Evolutionary conservation across 2,329 filamentous ascomycete species (phyloP).

Genomic region (Cordyceps sp.): DNA sequence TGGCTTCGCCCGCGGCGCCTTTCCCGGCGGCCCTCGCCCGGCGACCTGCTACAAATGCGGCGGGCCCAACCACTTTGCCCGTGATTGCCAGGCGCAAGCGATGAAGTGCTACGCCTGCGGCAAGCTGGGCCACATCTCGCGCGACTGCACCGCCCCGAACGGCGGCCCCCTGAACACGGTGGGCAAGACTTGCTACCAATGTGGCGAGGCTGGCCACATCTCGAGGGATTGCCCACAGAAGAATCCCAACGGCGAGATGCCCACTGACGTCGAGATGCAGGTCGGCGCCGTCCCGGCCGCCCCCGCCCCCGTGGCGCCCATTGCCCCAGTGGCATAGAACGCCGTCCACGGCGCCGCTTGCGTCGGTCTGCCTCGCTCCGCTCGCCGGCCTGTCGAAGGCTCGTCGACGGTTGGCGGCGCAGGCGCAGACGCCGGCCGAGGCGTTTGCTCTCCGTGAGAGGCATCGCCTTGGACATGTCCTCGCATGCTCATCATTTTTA

Average conservation of each 20-base stretch:
- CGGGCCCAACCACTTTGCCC: slow-evolving; percentile 92
- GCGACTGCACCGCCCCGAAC: slow-evolving; percentile 91
- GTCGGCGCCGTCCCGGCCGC: slow-evolving; percentile 22
- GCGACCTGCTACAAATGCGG: slow-evolving; percentile 62
- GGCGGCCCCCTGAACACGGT: slow-evolving; percentile 89
- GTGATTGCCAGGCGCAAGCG: slow-evolving; percentile 93
- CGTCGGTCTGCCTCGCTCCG: slow-evolving; percentile 3
- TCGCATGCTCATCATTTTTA: neutral
- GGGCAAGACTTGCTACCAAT: slow-evolving; percentile 98
- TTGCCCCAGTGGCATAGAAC: slow-evolving; percentile 21
- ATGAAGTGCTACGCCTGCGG: slow-evolving; percentile 98
- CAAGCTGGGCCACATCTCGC: slow-evolving; percentile 84
- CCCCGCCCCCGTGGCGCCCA: slow-evolving; percentile 28
- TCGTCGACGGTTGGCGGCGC: too few species aligned
- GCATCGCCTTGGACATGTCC: neutral
- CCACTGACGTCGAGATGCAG: slow-evolving; percentile 25
- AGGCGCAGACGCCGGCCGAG: slow-evolving; percentile 3
- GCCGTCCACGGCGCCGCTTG: neutral
- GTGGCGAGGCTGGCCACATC: slow-evolving; percentile 89
- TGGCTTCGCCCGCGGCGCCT: slow-evolving; percentile 57
- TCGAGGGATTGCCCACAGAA: slow-evolving; percentile 83
- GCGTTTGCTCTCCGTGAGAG: neutral
- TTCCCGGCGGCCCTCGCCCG: slow-evolving; percentile 49
- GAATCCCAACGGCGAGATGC: slow-evolving; percentile 33
- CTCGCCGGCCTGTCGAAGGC: neutral